Base-by-base conservation (phyloP, 768 basidiomycete species). In the Leccinum boreale region DNA sequence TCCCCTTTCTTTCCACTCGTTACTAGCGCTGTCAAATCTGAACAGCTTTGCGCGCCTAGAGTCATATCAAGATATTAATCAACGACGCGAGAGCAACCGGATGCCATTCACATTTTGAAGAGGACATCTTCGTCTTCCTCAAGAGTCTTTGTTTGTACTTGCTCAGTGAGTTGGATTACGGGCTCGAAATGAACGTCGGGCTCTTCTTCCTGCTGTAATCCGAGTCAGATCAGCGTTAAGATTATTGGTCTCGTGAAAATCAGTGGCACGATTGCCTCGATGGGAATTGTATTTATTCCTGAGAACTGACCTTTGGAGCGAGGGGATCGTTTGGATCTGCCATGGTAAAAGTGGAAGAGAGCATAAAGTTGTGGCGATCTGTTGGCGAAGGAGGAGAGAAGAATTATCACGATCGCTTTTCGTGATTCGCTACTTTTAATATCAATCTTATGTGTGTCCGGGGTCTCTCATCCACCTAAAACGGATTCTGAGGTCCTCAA, bases 1-100 rank as follows among this genome's bases (percentile, higher is more conserved):
- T 42, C 96, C 96, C 33, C 97, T 79, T 78, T 99, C 97, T 74
- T 99, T 99, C 97, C 97, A 99, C 77, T 98, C 96, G 52, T 84
- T 78, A 51, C 84, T 78, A 33, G 69, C 74, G 58, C 82, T 72
- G 65, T 89, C 89, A 77, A 98, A 99, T 70, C 97, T 86, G 84
- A 98, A 99, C 59, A 99, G 84, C 79, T 98, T 98, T 67, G 97
- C 89, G 67, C 96, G 92, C 90, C 96, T 98, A 70, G 31, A 62
- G 61, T 50, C 53, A 52, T 58, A 51, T 50, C 52, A 59, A 62
- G 55, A 50, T 17, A 19, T n/a, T 23, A n/a, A 58, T 53, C 52
- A 48, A 58, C 15, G 52, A 42, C n/a, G 42, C 31, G 28, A n/a
- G 23, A 51, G 47, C 3, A 7, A 42, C 28, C 11, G 5, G 45